phyloP scores from a whole-genome alignment of 352 stramenopile genomes.

The Pythium periplocum region DNA sequence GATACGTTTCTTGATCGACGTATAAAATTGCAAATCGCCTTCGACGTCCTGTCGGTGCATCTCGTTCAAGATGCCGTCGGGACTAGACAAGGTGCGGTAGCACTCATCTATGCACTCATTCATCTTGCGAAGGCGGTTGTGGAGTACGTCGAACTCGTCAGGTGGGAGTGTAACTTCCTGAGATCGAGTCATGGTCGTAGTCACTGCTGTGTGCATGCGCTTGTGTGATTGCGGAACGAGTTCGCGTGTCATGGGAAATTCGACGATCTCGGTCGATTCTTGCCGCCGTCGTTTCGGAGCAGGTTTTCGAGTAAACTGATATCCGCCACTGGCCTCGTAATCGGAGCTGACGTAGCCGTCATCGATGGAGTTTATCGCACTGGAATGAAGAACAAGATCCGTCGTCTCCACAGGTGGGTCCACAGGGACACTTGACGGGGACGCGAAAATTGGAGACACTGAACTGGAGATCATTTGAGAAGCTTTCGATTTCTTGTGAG shows the following conservation, averaged over 20 bases:
- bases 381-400: slow-evolving; percentile 22
- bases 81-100: slow-evolving; percentile 38
- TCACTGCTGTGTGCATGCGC: slow-evolving; percentile 35
- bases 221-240: slow-evolving; percentile 45
- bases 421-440: background rate
- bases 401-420: slow-evolving; percentile 9
- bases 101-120: slow-evolving; percentile 69
- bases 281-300: slow-evolving; percentile 2
- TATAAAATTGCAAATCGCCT: slow-evolving; percentile 61
- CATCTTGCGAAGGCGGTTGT: slow-evolving; percentile 54
- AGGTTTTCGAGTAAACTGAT: background rate
- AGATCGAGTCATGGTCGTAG: slow-evolving; percentile 35
- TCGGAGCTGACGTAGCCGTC: slow-evolving; percentile 27
- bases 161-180: slow-evolving; percentile 41
- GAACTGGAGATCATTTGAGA: background rate
- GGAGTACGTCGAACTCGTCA: slow-evolving; percentile 63
- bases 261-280: slow-evolving; percentile 30
- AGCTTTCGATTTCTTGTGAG: no score
- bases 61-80: slow-evolving; percentile 41
- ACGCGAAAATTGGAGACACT: background rate
- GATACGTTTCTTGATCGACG: slow-evolving; percentile 65
- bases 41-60: slow-evolving; percentile 57
- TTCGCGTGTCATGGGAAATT: slow-evolving; percentile 33
- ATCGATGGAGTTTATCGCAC: slow-evolving; percentile 18
- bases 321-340: slow-evolving; percentile 14